A percentile compares a stretch with the other conserved stretches of the same genome.
phyloP scores from a whole-genome alignment of 495 filamentous ascomycete species.

The Penicillium silybi region DNA sequence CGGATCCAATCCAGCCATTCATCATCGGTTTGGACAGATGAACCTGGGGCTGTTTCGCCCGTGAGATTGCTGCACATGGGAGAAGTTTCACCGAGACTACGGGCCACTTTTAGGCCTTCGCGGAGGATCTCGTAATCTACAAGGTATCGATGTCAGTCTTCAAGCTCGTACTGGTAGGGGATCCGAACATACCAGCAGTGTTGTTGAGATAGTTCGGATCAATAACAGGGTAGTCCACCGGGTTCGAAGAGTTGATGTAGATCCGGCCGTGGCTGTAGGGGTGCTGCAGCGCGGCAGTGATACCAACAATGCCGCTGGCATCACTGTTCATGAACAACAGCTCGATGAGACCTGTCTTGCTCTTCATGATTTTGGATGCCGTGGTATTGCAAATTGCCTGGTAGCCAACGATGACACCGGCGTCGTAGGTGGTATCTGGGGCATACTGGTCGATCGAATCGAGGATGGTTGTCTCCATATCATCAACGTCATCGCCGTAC shows the following conservation, averaged over 20 bases:
- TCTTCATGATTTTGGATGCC: constrained; percentile 24
- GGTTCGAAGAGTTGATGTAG: constrained; percentile 34
- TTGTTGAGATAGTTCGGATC: constrained; percentile 33
- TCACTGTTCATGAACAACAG: constrained; percentile 34
- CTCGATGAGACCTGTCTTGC: constrained; percentile 25
- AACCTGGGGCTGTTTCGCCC: constrained; percentile 22
- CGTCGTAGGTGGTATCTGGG: constrained; percentile 26
- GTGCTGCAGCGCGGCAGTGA: constrained; percentile 35
- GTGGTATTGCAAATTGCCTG: constrained; percentile 32
- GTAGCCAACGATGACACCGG: constrained; percentile 28
- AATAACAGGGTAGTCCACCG: constrained; percentile 33
- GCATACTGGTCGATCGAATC: constrained; percentile 13
- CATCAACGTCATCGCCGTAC: constrained; percentile 13
- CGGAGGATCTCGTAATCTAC: constrained; percentile 33
- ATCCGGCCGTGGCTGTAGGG: constrained; percentile 33
- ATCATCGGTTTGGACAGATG: constrained; percentile 17
- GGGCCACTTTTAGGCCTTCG: constrained; percentile 31
- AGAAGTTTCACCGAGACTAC: constrained; percentile 21
- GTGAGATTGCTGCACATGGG: constrained; percentile 24
- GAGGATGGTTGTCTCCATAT: constrained; percentile 17
- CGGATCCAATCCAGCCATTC: constrained; percentile 26
- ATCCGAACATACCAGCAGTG: constrained; percentile 20
- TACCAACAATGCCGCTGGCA: constrained; percentile 27
- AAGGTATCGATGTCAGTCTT: not conserved
- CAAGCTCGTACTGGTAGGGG: not conserved